Percentiles rank a stretch among this genome's conserved stretches.
phyloP scores from a whole-genome alignment of 345 rosid species.

The Melaleuca quinquenervia region DNA sequence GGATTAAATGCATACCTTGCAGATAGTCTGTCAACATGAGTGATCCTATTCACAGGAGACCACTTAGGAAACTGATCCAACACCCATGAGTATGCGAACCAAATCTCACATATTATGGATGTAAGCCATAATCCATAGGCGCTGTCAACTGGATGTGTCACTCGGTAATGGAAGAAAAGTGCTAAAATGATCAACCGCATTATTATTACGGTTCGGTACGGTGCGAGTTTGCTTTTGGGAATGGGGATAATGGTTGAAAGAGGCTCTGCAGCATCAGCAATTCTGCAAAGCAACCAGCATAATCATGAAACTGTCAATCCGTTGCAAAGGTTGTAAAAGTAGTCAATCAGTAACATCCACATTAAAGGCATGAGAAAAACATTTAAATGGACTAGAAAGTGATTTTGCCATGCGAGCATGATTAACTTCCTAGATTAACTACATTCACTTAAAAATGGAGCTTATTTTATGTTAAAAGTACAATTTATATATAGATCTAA shows the following conservation, averaged over 20 bases:
- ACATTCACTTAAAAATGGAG: neutral
- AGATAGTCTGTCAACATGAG: conserved; percentile 61
- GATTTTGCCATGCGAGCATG: neutral
- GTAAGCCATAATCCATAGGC: conserved; percentile 83
- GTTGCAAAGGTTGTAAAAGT: neutral
- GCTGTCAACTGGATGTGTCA: conserved; percentile 88
- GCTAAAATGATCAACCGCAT: conserved; percentile 74
- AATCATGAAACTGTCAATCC: neutral
- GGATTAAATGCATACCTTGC: conserved; percentile 45
- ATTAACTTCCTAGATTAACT: neutral
- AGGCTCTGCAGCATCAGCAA: conserved; percentile 47
- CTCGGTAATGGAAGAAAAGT: conserved; percentile 86
- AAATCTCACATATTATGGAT: conserved; percentile 96
- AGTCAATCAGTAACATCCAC: neutral
- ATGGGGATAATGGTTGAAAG: conserved; percentile 63
- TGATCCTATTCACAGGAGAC: conserved; percentile 69
- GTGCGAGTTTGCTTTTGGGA: conserved; percentile 51
- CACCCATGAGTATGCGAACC: conserved; percentile 99
- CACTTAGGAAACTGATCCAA: conserved; percentile 99
- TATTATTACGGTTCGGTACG: conserved; percentile 70
- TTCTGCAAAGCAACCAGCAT: conserved; percentile 23
- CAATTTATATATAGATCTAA: neutral
- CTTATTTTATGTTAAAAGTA: neutral
- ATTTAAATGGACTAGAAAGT: neutral
- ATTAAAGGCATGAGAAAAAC: neutral